Evolutionary conservation across 163 green algal species (phyloP), one percentile per base, ranked within the genome.

Genomic region (Trebouxiophyceae sp.): DNA sequence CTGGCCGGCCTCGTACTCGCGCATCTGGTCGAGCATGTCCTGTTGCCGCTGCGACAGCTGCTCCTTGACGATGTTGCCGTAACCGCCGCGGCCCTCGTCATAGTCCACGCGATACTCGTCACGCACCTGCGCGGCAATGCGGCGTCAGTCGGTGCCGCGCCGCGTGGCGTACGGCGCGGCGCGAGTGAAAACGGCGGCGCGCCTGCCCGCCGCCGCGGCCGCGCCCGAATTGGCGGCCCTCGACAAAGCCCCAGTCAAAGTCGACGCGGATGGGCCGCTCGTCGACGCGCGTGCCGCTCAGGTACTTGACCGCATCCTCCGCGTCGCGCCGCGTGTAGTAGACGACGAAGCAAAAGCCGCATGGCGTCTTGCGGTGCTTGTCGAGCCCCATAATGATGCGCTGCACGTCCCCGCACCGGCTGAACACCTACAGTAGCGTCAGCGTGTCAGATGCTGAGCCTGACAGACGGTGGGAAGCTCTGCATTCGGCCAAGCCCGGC

Each of bases 341-440:
- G 3, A 89, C 83, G 26, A 98, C 92, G 65, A 99, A 99, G 63
- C 83, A 93, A 70, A 99, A 99, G 58, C 95, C 95, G 75, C 95
- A 99, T 24, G 95, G 95, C 29, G 92, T 98, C 69, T 85, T 88
- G 30, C 73, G 81, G 33, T 89, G 73, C 69, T 90, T 89, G 84
- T 99, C 91, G 45, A 99, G 84, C 0, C 95, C 95, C 92, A 99
- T 97, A 33, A 97, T 79, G 46, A 99, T 91, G 30, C 86, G 81
- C 66, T 91, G 86, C 28, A 99, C 81, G 32, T 91, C 80, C 2
- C 92, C 92, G 32, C 81, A 77, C 63, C 86, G 84, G 16, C 75
- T 85, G 54, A 99, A 98, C 28, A 97, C 80, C 76, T 93, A 65
- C 24, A 19, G 22, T 27, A 63, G 39, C n/a, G n/a, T n/a, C n/a